phyloP scores from a whole-genome alignment of 768 basidiomycete genomes.

The Gloeopeniophorella convolvens region DNA sequence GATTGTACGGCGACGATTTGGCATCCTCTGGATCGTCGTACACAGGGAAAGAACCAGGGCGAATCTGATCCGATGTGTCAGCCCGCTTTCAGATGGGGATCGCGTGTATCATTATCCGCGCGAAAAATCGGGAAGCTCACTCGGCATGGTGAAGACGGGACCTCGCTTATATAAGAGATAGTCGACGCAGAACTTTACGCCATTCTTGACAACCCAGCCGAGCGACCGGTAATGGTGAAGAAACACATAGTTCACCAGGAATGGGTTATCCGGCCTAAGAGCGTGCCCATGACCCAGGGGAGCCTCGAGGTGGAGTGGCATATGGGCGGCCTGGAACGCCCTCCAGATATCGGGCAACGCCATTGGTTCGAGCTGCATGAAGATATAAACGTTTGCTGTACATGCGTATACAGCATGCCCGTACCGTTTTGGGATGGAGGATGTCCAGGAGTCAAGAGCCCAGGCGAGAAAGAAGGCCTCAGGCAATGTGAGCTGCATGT shows the following conservation, averaged over 20 bases:
- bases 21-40: constrained; percentile 81
- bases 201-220: constrained; percentile 94
- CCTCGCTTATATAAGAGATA: constrained; percentile 92
- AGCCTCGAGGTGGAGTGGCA: constrained; percentile 32
- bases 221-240: constrained; percentile 95
- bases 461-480: constrained; percentile 88
- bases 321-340: constrained; percentile 52
- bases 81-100: not conserved
- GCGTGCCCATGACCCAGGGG: constrained; percentile 20
- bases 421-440: constrained; percentile 57
- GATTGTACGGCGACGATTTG: constrained; percentile 51
- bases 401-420: constrained; percentile 20
- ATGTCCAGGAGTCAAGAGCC: constrained; percentile 75
- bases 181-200: constrained; percentile 97
- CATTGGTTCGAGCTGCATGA: constrained; percentile 45
- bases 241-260: constrained; percentile 80
- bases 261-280: constrained; percentile 79
- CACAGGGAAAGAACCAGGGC: constrained; percentile 83
- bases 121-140: constrained; percentile 41
- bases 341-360: constrained; percentile 54
- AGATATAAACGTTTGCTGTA: not conserved
- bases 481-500: constrained; percentile 82
- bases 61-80: constrained; percentile 48
- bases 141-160: constrained; percentile 91
- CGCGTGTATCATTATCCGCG: not conserved